These are phyloP conservation scores for Ceratocystis colombiana DNA, from an alignment of 2,329 filamentous ascomycete species.

Conservation along the genomic window DNA sequence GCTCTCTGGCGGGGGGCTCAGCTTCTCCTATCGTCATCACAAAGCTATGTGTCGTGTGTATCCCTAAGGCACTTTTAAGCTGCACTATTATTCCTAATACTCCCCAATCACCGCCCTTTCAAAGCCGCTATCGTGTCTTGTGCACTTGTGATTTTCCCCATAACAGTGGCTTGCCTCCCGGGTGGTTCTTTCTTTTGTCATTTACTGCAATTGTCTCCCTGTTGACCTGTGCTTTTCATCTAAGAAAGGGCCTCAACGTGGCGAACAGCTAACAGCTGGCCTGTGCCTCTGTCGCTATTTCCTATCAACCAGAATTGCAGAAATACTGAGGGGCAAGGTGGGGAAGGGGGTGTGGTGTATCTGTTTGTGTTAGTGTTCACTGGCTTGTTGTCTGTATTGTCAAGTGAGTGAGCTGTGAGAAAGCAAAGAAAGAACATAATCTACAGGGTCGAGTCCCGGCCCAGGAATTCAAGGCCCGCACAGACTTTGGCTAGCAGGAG, in stretches of 20 bases:
- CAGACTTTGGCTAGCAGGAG: neutral
- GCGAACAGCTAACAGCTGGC: slow-evolving; percentile 6
- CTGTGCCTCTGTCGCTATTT: neutral
- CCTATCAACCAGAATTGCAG: neutral
- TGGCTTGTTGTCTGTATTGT: too few species aligned
- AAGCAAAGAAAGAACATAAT: neutral
- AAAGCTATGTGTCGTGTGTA: neutral
- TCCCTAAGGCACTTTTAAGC: neutral
- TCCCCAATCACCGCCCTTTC: neutral
- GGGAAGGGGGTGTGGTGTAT: neutral
- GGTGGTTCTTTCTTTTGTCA: neutral
- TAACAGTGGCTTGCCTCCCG: neutral
- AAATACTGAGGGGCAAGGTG: neutral
- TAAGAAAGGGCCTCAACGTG: neutral
- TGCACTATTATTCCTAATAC: neutral
- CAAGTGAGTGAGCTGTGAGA: neutral
- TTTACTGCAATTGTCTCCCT: neutral
- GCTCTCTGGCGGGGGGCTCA: neutral
- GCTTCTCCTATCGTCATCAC: neutral
- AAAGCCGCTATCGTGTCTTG: neutral
- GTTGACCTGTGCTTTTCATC: neutral
- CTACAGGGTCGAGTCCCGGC: neutral
- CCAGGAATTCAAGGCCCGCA: slow-evolving; percentile 4
- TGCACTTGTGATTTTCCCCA: neutral
- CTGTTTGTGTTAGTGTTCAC: too few species aligned